Percentiles rank a stretch among this genome's conserved stretches.
Evolutionary conservation across 441 rosid species (phyloP).

Genomic region (Iberis amara): DNA sequence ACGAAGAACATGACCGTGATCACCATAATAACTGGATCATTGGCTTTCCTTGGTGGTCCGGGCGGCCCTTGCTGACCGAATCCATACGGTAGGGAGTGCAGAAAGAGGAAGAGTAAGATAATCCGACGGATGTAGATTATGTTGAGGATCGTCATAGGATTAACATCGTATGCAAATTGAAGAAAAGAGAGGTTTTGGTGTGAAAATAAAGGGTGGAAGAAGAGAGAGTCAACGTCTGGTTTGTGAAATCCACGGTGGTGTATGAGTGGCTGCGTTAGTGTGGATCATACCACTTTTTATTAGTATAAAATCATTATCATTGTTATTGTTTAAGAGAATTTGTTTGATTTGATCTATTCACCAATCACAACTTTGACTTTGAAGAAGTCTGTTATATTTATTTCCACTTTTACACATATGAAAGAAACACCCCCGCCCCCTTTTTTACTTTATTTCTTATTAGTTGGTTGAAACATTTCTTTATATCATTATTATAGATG

Average conservation of each 20-base stretch:
- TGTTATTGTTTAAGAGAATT: not conserved
- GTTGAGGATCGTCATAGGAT: slow-evolving; percentile 27
- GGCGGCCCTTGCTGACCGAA: slow-evolving; percentile 7
- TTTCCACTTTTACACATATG: too few relatives aligned
- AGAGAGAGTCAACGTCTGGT: slow-evolving; percentile 26
- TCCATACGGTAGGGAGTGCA: slow-evolving; percentile 22
- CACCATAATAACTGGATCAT: slow-evolving; percentile 42
- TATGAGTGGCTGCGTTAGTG: slow-evolving; percentile 17
- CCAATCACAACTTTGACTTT: slow-evolving; percentile 28
- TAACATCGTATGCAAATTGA: slow-evolving; percentile 23
- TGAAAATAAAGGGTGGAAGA: slow-evolving; percentile 16
- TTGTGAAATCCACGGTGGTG: slow-evolving; percentile 25
- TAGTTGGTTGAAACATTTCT: not conserved
- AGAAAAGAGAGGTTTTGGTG: slow-evolving; percentile 17
- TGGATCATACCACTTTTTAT: slow-evolving; percentile 22
- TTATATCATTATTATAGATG: not conserved
- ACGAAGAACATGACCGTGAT: slow-evolving; percentile 40
- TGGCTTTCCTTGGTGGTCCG: slow-evolving; percentile 25
- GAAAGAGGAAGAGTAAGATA: slow-evolving; percentile 26
- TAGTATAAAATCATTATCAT: not conserved
- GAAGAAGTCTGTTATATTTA: slow-evolving; percentile 20
- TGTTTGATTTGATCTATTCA: slow-evolving; percentile 25
- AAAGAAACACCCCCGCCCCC: not conserved
- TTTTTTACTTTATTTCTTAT: slow-evolving; percentile 3
- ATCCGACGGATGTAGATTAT: slow-evolving; percentile 25